A percentile compares a stretch with the other conserved stretches of the same genome.
These are phyloP conservation scores for Yarrowia keelungensis DNA, from an alignment of 805 yeast species.

Conservation along the genomic window DNA sequence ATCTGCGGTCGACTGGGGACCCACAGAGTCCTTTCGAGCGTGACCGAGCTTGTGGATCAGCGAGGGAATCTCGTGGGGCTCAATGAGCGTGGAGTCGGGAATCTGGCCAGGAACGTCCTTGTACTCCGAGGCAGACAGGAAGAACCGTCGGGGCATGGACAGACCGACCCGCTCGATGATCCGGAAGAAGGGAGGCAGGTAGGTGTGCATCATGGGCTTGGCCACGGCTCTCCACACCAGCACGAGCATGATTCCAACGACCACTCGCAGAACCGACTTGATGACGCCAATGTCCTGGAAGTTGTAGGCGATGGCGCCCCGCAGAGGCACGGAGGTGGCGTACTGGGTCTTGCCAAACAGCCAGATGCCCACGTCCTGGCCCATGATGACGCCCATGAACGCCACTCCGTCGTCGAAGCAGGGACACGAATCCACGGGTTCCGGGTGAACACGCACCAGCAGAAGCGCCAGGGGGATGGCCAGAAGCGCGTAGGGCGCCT, in stretches of 20 bases:
- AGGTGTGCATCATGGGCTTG: conserved; percentile 66
- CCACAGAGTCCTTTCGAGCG: conserved; percentile 52
- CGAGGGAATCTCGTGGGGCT: conserved; percentile 48
- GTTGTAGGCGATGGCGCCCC: conserved; percentile 43
- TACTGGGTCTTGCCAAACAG: conserved; percentile 30
- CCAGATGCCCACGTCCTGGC: conserved; percentile 63
- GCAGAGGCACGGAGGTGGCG: conserved; percentile 15
- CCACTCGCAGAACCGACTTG: conserved; percentile 56
- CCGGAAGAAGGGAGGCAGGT: conserved; percentile 67
- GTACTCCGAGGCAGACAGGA: conserved; percentile 51
- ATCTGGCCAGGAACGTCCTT: conserved; percentile 49
- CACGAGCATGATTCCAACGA: conserved; percentile 68
- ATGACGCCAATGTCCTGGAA: conserved; percentile 41
- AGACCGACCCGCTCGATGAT: conserved; percentile 50
- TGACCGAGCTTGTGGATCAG: conserved; percentile 46
- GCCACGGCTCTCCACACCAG: conserved; percentile 76
- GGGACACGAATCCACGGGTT: conserved; percentile 92
- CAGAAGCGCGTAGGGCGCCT: conserved; percentile 31
- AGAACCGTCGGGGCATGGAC: conserved; percentile 53
- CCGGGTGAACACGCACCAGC: conserved; percentile 72
- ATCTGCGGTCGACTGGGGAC: conserved; percentile 55
- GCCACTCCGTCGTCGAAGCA: conserved; percentile 96
- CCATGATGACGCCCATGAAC: conserved; percentile 84
- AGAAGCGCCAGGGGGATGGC: conserved; percentile 54
- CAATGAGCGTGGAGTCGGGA: conserved; percentile 49